These are phyloP conservation scores for Teratosphaeria zuluensis DNA, from an alignment of 2,329 filamentous ascomycete genomes.

Conservation along the genomic window DNA sequence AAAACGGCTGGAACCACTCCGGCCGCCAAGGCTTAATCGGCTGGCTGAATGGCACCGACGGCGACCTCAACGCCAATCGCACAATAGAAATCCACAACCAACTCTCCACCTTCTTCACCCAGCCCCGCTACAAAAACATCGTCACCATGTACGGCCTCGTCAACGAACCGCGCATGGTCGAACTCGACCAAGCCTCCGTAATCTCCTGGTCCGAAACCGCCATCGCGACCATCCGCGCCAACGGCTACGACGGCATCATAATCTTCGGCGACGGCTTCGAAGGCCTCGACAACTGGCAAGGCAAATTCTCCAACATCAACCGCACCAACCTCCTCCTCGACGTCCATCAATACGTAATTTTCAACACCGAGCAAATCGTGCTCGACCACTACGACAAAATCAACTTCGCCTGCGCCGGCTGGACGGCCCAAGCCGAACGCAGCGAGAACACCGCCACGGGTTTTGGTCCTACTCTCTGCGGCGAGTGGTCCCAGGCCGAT, in stretches of 20 bases:
- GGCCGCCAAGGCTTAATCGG: constrained; percentile 69
- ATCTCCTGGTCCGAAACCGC: constrained; percentile 71
- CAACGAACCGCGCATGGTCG: constrained; percentile 82
- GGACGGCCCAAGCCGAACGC: constrained; percentile 67
- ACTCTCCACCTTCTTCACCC: constrained; percentile 84
- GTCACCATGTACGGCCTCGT: constrained; percentile 86
- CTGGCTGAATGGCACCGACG: constrained; percentile 88
- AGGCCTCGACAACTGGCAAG: constrained; percentile 84
- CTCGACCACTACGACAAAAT: constrained; percentile 77
- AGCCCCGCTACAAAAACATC: constrained; percentile 84
- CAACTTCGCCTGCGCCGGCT: constrained; percentile 75
- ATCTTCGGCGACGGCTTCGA: constrained; percentile 94
- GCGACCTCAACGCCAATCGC: constrained; percentile 65
- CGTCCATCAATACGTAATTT: constrained; percentile 97
- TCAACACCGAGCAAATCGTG: constrained; percentile 79
- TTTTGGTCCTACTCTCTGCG: constrained; percentile 88
- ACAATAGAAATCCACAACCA: constrained; percentile 80
- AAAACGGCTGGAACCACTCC: constrained; percentile 98
- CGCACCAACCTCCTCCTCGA: constrained; percentile 69
- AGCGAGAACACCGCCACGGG: constrained; percentile 66
- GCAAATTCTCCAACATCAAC: constrained; percentile 60
- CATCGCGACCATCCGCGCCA: constrained; percentile 61
- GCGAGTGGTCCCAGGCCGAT: constrained; percentile 96
- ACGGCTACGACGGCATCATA: constrained; percentile 63
- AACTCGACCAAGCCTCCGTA: constrained; percentile 56